Base-by-base conservation (phyloP, 139 green algal genomes). In the Ettlia oleoabundans region DNA sequence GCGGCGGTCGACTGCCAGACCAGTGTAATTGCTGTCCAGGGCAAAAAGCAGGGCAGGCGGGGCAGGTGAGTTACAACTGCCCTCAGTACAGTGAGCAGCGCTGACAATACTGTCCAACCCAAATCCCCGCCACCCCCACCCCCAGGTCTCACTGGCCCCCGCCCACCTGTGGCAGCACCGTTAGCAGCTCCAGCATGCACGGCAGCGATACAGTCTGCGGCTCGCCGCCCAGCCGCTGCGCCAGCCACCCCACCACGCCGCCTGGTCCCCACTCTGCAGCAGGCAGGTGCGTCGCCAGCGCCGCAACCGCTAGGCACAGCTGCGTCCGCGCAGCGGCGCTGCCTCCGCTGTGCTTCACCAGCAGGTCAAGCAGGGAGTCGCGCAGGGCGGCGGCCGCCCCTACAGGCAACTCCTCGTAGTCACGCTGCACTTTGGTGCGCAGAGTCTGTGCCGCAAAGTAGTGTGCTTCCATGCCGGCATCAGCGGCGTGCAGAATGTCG, bases 381-480 rank as follows among this genome's bases (percentile, higher is more conserved):
- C 94, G 88, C 75, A 98, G 86, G 47, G 73, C 83, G 47, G 72
- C 51, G 22, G 90, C 83, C 3, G 93, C 88, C 0, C 84, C 64
- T 1, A 74, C 77, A 5, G 93, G 94, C 33, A 98, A 91, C 87
- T 98, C 95, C 76, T 98, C 95, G 88, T 94, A 98, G 80, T 98
- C 95, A 0, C 92, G 84, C 80, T 96, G 92, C 5, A 95, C 94
- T 93, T 98, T 98, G 22, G 93, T 97, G 21, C 95, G 88, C 8
- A 98, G 88, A 10, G 95, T 98, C 78, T 98, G 93, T 0, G 95
- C 94, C 35, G 87, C 93, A 64, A 98, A 97, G 87, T 97, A 97
- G 30, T 94, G 92, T 8, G 92, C 88, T 53, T 98, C 94, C 81
- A 95, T 81, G n/a, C 53, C 83, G 24, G 71, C 86, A 40, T 19